Evolutionary conservation across 768 basidiomycete species (phyloP).

Genomic region (Rhodotorula paludigena): DNA sequence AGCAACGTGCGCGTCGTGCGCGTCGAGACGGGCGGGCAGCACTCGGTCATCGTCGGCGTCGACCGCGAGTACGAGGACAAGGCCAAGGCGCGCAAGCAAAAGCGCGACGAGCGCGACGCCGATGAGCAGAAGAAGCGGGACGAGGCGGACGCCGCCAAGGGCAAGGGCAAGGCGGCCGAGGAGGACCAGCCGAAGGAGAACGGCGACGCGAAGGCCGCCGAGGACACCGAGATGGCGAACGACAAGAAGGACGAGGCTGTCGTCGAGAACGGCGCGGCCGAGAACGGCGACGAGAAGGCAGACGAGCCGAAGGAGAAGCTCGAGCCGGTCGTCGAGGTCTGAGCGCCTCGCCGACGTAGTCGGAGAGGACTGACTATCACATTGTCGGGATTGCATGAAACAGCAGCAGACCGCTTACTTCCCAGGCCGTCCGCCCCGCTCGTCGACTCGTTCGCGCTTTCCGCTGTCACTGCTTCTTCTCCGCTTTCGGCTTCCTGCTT

Average conservation of each 20-base stretch:
- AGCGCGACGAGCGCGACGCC: not conserved
- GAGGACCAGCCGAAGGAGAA: not conserved
- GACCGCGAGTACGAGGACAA: constrained; percentile 16
- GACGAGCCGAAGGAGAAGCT: not conserved
- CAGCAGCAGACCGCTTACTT: too few relatives aligned
- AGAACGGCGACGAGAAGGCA: not conserved
- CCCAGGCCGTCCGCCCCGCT: too few relatives aligned
- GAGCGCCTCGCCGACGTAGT: too few relatives aligned
- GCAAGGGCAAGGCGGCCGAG: not conserved
- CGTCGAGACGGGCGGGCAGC: constrained; percentile 48
- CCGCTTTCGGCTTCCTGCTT: too few relatives aligned
- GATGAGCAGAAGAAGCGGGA: not conserved
- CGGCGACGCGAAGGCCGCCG: not conserved
- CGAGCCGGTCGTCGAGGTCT: not conserved
- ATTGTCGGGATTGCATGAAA: too few relatives aligned
- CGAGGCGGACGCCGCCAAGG: not conserved
- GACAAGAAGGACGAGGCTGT: not conserved
- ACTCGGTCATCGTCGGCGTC: constrained; percentile 44
- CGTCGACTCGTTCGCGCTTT: too few relatives aligned
- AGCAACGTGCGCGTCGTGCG: constrained; percentile 42
- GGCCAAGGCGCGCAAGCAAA: not conserved
- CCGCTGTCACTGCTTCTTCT: too few relatives aligned
- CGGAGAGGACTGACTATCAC: too few relatives aligned
- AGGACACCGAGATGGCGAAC: not conserved
- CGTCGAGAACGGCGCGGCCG: not conserved